These are phyloP conservation scores for Colletotrichum cereale DNA, from an alignment of 2,329 filamentous ascomycete genomes.

Conservation along the genomic window DNA sequence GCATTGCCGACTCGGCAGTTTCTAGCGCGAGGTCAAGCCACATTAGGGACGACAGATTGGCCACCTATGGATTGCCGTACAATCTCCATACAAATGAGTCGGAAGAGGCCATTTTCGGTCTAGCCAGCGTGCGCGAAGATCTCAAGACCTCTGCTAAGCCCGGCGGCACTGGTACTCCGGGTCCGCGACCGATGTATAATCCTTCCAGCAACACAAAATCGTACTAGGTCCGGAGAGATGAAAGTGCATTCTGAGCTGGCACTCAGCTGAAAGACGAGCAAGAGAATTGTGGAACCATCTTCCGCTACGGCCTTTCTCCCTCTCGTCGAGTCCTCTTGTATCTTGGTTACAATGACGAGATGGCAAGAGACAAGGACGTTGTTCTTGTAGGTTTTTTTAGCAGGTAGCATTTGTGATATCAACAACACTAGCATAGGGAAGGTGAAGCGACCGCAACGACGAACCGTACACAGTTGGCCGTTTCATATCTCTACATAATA, in stretches of 20 bases:
- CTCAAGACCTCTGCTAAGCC: conserved; percentile 16
- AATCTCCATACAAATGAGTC: conserved; percentile 25
- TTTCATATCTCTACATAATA: background rate
- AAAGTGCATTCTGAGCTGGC: background rate
- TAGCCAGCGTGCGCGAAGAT: conserved; percentile 32
- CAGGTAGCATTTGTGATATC: background rate
- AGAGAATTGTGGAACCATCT: background rate
- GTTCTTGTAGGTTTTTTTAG: background rate
- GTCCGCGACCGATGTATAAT: conserved; percentile 1
- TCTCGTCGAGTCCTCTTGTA: background rate
- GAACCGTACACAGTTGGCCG: no score
- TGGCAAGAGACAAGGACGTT: background rate
- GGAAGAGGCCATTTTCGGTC: conserved; percentile 24
- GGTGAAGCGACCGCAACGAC: background rate
- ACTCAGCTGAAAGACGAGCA: background rate
- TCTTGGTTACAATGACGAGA: background rate
- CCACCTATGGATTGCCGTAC: conserved; percentile 5
- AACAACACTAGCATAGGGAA: background rate
- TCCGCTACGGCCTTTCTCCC: background rate
- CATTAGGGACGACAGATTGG: conserved; percentile 13
- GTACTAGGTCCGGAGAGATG: background rate
- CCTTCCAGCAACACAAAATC: conserved; percentile 2
- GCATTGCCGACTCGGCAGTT: background rate
- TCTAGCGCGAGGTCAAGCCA: conserved; percentile 26
- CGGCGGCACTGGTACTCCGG: background rate